Conservation (phyloP, 305 asterid genomes). For the Nicotiana rustica region DNA sequence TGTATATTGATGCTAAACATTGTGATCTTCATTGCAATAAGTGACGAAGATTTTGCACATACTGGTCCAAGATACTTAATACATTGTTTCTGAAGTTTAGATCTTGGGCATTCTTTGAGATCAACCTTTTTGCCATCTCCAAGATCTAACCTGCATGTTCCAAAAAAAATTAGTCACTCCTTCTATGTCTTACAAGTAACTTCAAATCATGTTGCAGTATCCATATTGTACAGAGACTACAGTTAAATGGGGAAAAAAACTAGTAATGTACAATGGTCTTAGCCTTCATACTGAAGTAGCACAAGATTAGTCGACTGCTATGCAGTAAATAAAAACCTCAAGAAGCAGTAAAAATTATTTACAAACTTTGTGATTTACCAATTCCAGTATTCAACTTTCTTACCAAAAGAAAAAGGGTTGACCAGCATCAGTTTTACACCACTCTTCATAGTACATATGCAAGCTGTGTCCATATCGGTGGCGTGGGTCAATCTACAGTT, state of each 20-base stretch:
- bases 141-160: slow-evolving; percentile 73
- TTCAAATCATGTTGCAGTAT: slow-evolving; percentile 14
- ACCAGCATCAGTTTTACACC: slow-evolving; percentile 84
- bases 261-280: background rate
- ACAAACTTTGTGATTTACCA: background rate
- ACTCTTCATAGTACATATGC: slow-evolving; percentile 78
- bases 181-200: background rate
- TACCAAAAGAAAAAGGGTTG: slow-evolving; percentile 97
- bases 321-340: background rate
- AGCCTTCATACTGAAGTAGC: background rate
- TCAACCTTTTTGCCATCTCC: slow-evolving; percentile 90
- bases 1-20: slow-evolving; percentile 20
- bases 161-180: background rate
- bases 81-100: slow-evolving; percentile 60
- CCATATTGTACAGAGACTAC: background rate
- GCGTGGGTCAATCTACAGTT: slow-evolving; percentile 81
- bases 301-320: slow-evolving; percentile 5
- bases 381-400: slow-evolving; percentile 39
- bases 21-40: background rate
- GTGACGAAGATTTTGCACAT: slow-evolving; percentile 32
- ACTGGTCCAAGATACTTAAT: slow-evolving; percentile 79
- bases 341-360: background rate
- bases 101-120: slow-evolving; percentile 73
- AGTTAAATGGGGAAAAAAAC: background rate
- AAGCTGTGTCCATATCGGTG: slow-evolving; percentile 95